phyloP scores from a whole-genome alignment of 2,329 filamentous ascomycete species.

The Fusarium miscanthi region DNA sequence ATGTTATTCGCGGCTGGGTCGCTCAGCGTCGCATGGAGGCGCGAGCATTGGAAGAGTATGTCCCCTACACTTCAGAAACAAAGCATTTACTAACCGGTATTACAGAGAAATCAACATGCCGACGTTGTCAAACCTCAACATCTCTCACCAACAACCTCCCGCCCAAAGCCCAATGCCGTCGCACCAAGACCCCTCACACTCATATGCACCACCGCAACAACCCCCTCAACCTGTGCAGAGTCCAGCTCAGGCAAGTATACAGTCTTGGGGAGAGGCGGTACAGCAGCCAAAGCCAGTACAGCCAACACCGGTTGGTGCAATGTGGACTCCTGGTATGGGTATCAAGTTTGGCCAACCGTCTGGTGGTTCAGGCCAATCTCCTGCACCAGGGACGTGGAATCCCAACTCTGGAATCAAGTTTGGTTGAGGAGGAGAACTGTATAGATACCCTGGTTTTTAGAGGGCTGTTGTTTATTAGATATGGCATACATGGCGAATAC shows the following conservation, averaged over 20 bases:
- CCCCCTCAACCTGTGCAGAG: constrained; percentile 42
- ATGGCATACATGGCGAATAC: constrained; percentile 14
- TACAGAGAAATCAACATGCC: constrained; percentile 64
- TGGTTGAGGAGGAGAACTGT: constrained; percentile 47
- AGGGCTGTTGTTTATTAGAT: background rate
- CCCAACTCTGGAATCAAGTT: constrained; percentile 68
- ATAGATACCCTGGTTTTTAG: constrained; percentile 6
- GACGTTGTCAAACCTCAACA: constrained; percentile 58
- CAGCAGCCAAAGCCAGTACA: constrained; percentile 65
- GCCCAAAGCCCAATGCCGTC: constrained; percentile 32
- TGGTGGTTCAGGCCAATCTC: constrained; percentile 42
- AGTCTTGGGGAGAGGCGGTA: constrained; percentile 69
- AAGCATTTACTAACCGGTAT: background rate
- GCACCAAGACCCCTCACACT: constrained; percentile 22
- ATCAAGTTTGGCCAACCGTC: constrained; percentile 75
- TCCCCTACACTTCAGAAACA: constrained; percentile 1
- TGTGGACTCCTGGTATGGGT: constrained; percentile 83
- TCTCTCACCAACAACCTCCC: constrained; percentile 47
- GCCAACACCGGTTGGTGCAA: constrained; percentile 48
- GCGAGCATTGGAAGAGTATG: constrained; percentile 79
- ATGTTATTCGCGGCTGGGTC: constrained; percentile 80
- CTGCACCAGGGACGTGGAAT: constrained; percentile 65
- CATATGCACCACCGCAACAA: constrained; percentile 25
- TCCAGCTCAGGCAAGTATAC: constrained; percentile 63
- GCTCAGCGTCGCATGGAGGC: constrained; percentile 85